phyloP scores from a whole-genome alignment of 208 protist species.

The Jaenimonas drosophilae region DNA sequence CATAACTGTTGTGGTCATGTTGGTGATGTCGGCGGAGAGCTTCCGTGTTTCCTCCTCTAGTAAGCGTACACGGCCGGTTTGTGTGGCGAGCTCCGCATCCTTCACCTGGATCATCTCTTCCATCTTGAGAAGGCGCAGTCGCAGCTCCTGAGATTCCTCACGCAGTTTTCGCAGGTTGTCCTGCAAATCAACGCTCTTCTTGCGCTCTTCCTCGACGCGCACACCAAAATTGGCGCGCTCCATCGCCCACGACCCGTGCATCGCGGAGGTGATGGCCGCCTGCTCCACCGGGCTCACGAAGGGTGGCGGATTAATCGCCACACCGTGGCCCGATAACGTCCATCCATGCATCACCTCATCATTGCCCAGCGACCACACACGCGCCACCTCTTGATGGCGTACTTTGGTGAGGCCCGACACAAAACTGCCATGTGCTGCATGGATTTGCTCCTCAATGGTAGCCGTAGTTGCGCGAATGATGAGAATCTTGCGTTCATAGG shows the following conservation, averaged over 20 bases:
- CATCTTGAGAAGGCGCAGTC: constrained; percentile 20
- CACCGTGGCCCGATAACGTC: constrained; percentile 21
- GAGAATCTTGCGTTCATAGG: constrained; percentile 29
- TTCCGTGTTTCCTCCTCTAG: constrained; percentile 32
- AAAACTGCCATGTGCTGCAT: constrained; percentile 27
- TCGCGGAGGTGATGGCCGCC: constrained; percentile 11
- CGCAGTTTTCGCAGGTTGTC: constrained; percentile 28
- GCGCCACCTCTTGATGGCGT: constrained; percentile 27
- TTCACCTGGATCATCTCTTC: constrained; percentile 27
- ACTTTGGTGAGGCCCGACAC: constrained; percentile 35
- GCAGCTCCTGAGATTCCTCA: constrained; percentile 71
- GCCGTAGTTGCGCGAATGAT: constrained; percentile 29
- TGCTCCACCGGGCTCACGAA: constrained; percentile 13
- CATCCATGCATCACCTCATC: constrained; percentile 29
- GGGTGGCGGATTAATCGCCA: constrained; percentile 17
- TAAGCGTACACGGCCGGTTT: constrained; percentile 20
- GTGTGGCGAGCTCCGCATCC: constrained; percentile 26
- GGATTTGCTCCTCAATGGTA: constrained; percentile 7
- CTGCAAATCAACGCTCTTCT: constrained; percentile 5
- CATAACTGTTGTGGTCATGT: constrained; percentile 22
- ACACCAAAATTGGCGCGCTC: constrained; percentile 14
- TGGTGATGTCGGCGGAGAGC: constrained; percentile 34
- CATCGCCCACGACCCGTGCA: not conserved
- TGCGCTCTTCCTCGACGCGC: constrained; percentile 9
- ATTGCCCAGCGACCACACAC: constrained; percentile 59